Conservation (phyloP, 1,284 basidiomycete genomes). For the Serendipita sp. region DNA sequence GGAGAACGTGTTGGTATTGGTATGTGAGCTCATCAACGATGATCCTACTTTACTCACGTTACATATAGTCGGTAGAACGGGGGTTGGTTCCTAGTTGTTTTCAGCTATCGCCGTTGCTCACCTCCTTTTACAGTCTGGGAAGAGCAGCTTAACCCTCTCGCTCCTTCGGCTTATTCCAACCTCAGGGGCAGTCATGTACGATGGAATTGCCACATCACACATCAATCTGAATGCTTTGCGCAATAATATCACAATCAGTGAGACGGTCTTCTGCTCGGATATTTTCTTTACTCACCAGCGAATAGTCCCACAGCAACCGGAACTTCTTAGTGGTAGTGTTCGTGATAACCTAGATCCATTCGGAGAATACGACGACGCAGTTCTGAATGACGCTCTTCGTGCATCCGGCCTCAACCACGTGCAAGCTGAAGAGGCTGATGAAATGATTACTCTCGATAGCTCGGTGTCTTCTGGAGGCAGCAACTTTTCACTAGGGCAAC, state of each 20-base stretch:
- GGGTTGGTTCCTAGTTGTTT: constrained; percentile 24
- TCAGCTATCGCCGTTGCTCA: too few species aligned
- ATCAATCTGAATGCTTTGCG: constrained; percentile 49
- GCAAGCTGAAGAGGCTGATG: constrained; percentile 26
- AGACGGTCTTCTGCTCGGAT: not conserved
- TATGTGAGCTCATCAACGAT: constrained; percentile 16
- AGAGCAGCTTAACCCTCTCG: constrained; percentile 34
- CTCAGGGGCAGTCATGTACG: constrained; percentile 33
- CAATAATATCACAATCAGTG: constrained; percentile 36
- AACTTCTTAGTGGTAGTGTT: constrained; percentile 43
- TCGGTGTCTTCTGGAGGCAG: constrained; percentile 40
- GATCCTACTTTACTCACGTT: not conserved
- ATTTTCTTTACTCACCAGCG: not conserved
- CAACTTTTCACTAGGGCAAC: constrained; percentile 58
- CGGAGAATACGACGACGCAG: constrained; percentile 52
- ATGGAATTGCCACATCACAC: constrained; percentile 22
- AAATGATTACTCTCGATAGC: constrained; percentile 29
- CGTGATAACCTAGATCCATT: constrained; percentile 58
- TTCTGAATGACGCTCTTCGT: constrained; percentile 33
- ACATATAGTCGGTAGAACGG: constrained; percentile 49
- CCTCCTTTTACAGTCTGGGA: constrained; percentile 27
- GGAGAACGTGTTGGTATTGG: constrained; percentile 52
- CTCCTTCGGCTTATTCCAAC: constrained; percentile 37
- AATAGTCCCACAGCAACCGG: constrained; percentile 40
- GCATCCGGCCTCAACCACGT: constrained; percentile 25